Percentiles rank a stretch among this genome's conserved stretches.
Conservation (phyloP, 345 rosid genomes). For the Murraya koenigii region DNA sequence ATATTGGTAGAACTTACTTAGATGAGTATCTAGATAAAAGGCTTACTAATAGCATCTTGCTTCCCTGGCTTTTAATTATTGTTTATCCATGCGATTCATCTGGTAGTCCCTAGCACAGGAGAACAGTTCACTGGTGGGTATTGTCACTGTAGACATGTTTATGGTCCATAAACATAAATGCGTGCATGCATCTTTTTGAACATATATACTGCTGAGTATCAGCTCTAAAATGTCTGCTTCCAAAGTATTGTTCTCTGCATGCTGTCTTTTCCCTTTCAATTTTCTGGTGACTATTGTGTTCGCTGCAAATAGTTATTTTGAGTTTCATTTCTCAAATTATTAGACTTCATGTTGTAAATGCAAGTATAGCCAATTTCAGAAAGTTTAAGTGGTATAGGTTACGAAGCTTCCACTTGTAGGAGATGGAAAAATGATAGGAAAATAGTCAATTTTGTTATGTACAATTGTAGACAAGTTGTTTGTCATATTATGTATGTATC, state of each 20-base stretch:
- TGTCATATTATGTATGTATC: background rate
- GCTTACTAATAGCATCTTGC: background rate
- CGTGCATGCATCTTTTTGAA: background rate
- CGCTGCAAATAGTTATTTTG: background rate
- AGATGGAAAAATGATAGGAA: slow-evolving; percentile 12
- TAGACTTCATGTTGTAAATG: background rate
- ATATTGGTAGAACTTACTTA: background rate
- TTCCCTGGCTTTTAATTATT: background rate
- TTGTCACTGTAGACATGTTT: background rate
- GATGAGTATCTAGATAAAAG: background rate
- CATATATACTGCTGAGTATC: background rate
- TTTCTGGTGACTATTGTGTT: background rate
- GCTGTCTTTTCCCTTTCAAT: background rate
- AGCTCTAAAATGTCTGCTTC: background rate
- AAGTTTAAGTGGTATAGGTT: slow-evolving; percentile 6
- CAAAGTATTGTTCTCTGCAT: background rate
- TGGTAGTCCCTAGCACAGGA: background rate
- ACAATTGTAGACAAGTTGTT: background rate
- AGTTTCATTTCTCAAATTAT: background rate
- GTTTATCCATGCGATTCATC: background rate
- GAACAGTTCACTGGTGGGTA: background rate
- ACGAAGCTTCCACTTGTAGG: slow-evolving; percentile 6
- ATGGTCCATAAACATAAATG: background rate
- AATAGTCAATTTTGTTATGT: background rate
- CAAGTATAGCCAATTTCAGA: background rate